Evolutionary conservation across 495 filamentous ascomycete species (phyloP), one percentile per base, ranked within the genome.

Genomic region (Neurospora cerealis): DNA sequence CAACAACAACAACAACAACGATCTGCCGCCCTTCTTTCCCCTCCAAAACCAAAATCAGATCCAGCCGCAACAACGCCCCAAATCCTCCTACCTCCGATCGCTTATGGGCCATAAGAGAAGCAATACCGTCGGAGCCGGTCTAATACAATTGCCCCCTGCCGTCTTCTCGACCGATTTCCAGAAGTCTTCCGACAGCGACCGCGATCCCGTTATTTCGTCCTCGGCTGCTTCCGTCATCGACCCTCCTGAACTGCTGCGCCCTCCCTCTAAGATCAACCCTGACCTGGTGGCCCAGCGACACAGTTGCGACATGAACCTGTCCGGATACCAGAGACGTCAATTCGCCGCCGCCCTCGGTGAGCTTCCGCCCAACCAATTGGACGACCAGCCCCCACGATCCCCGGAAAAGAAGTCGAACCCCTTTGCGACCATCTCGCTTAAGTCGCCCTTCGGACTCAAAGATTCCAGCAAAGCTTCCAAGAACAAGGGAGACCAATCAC

Each of bases 361-460:
- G 73, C 80, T 86, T 39, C 83, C 83, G 38, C 83, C 86, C 48
- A 88, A 88, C 73, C 81, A 83, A 34, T 82, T 86, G 70, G 84
- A 82, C 48, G 76, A 77, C 36, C 72, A 71, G 32, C 73, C 78
- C 9, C 77, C 78, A 54, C 84, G 78, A 8, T 84, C 84, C 37
- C 83, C 84, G 1, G 78, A 89, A 75, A 93, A 92, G 83, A 91
- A 66, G 6, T 66, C 54, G 54, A 66, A 88, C 75, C 89, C 87
- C 0, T 88, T 91, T 75, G 90, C 90, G 73, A 87, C 88, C 24
- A 86, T 92, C 0, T 92, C 91, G 17, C 80, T 93, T 60, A 92
- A 89, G 75, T 86, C 90, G 0, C 54, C 54, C 54, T 78, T 90
- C 15, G 83, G 84, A 54, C 84, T 81, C 8, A 88, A 82, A 75